Evolutionary conservation across 2,329 filamentous ascomycete genomes (phyloP), one percentile per base, ranked within the genome.

Genomic region (Purpureocillium takamizusanense): DNA sequence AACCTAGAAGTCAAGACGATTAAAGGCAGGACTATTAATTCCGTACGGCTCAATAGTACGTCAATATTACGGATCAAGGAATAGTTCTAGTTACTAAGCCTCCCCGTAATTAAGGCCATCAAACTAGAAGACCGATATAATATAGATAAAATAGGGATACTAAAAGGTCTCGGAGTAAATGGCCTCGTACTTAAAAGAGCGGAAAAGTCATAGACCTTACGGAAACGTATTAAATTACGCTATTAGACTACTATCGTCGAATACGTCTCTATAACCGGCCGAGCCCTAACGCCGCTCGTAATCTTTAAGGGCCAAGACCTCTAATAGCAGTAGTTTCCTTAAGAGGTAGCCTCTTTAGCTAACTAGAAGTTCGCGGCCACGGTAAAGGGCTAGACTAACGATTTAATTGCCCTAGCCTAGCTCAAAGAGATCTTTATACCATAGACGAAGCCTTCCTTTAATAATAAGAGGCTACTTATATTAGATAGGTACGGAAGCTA

Each of bases 301-400:
- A 51, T 53, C 27, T 53, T 48, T 33, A 49, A 48, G 31, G 44
- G 44, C 1, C 35, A 44, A 38, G 37, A 12, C 14, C 38, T 53
- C 3, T 32, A 50, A 41, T 23, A 43, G 9, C 31, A 45, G 23
- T 51, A 32, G 44, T 52, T 51, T 42, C 37, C 36, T 23, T 4
- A 21, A 7, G 35, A 47, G 12, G 25, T 41, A 3, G 31, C 18
- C 12, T 42, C 39, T 29, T 36, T 41, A n/a, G 11, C 11, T n/a
- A 14, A 36, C 21, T 52, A 40, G 46, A 18, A 23, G n/a, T 53
- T 25, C 10, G 10, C 10, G 10, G 21, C 10, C 5, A 25, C 21
- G 21, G 10, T 25, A 25, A 25, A 25, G 10, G 21, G 21, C 10
- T 25, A 25, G 21, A 25, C 21, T 25, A 25, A 25, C 21, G 21